Evolutionary conservation across 2,329 filamentous ascomycete species (phyloP), one percentile per base, ranked within the genome.

Genomic region (Cercospora sp.): DNA sequence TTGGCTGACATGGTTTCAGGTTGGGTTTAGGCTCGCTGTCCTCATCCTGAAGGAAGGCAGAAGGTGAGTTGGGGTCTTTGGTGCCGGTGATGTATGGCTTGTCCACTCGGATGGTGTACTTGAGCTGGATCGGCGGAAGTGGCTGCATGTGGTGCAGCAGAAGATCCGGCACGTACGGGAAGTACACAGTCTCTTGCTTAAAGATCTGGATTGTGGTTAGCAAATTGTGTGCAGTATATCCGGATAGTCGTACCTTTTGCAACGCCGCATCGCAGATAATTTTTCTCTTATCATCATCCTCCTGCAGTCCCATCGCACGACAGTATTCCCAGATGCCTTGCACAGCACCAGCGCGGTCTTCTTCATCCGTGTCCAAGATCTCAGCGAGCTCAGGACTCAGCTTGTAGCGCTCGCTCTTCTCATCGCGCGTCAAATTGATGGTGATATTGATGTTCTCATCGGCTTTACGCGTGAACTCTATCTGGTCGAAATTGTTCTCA

Each of bases 241-340:
- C 60, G 64, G 31, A 13, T 28, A 42, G 39, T 79, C 87, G 76
- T 81, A 96, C 93, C 80, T 87, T 88, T 81, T 87, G 90, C 63
- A 99, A 80, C 58, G 90, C 85, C 53, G 94, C 90, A 77, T 99
- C 94, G 77, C 95, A 98, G 45, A 92, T 90, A 74, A 99, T 94
- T 69, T 91, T 91, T 69, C 95, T 88, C 83, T 95, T 95, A 78
- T 99, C 95, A 68, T 98, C 94, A 72, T 97, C 94, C 77, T 97
- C 94, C 78, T 96, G 93, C 58, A 99, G 83, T 18, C 90, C 89
- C 84, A 92, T 91, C 20, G 91, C 85, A 73, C 92, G 90, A 72
- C 97, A 91, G 76, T 99, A 99, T 77, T 97, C 94, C 93, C 94
- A 99, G 33, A 99, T 87, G 13, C 91, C 94, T 85, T 96, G 92